A percentile compares a stretch with the other conserved stretches of the same genome.
Conservation (phyloP, 371 early-diverging fungal species). For the Funneliformis caledonium region DNA sequence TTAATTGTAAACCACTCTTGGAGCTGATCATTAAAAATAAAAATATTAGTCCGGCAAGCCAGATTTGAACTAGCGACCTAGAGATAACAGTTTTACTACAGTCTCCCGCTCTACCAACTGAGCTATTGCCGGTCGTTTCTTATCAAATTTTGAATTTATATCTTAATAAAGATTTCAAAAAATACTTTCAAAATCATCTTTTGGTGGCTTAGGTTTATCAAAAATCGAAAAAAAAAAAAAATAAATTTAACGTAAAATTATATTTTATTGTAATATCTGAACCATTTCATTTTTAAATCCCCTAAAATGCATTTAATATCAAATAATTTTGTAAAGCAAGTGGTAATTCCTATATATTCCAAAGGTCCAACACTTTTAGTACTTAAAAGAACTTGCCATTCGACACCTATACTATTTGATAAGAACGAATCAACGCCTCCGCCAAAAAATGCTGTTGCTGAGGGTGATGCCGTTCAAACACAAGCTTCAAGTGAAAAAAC, state of each 20-base stretch:
- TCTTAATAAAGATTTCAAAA: no score
- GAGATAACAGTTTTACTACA: constrained; percentile 37
- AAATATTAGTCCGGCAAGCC: constrained; percentile 32
- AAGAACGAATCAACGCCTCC: not conserved
- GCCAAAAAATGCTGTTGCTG: not conserved
- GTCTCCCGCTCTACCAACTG: constrained; percentile 42
- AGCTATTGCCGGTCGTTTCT: constrained; percentile 33
- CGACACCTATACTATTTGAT: not conserved
- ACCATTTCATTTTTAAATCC: no score
- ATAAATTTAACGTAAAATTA: no score
- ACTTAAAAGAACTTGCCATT: not conserved
- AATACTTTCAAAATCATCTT: no score
- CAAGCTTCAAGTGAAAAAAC: not conserved
- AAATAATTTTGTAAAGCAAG: not conserved
- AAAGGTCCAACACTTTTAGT: not conserved
- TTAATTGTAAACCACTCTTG: no score
- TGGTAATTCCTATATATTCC: not conserved
- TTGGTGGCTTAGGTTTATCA: not conserved
- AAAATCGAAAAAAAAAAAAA: not conserved
- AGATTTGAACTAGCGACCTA: constrained; percentile 41
- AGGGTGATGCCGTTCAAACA: not conserved
- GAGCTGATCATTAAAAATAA: not conserved
- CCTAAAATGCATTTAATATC: not conserved
- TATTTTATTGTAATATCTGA: no score
- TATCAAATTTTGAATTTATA: no score